phyloP scores from a whole-genome alignment of 2,329 filamentous ascomycete genomes.

The Ambrosiella beaveri region DNA sequence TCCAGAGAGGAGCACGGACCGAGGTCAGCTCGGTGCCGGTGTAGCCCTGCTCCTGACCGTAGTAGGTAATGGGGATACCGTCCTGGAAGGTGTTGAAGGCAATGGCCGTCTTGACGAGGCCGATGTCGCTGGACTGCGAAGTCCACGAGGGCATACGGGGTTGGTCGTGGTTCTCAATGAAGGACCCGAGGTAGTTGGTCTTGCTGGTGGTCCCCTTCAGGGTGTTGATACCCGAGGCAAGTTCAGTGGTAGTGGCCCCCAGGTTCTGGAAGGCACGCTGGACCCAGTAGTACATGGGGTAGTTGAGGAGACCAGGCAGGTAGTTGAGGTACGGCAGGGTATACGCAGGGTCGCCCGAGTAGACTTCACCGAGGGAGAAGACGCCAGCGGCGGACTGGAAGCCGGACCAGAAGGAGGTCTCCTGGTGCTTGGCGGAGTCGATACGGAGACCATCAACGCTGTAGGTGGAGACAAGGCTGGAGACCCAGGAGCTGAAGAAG shows the following conservation, averaged over 20 bases:
- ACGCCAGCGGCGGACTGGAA: conserved; percentile 40
- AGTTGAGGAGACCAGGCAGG: conserved; percentile 33
- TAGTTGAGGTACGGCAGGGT: conserved; percentile 38
- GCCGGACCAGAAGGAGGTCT: conserved; percentile 30
- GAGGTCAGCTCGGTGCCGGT: conserved; percentile 27
- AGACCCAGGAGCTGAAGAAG: conserved; percentile 48
- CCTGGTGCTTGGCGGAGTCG: conserved; percentile 51
- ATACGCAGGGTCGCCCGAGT: conserved; percentile 33
- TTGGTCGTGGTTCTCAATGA: conserved; percentile 48
- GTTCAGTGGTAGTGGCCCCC: conserved; percentile 18
- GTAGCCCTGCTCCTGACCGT: conserved; percentile 46
- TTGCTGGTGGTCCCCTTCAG: conserved; percentile 35
- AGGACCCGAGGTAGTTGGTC: conserved; percentile 30
- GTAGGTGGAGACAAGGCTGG: conserved; percentile 50
- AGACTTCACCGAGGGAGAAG: conserved; percentile 48
- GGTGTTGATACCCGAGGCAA: conserved; percentile 46
- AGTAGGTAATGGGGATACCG: conserved; percentile 41
- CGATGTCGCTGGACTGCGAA: conserved; percentile 30
- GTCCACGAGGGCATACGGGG: conserved; percentile 30
- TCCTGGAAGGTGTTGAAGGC: conserved; percentile 20
- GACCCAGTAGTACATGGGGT: conserved; percentile 14
- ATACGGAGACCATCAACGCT: conserved; percentile 52
- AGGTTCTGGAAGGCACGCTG: conserved; percentile 12
- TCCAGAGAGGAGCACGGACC: conserved; percentile 13
- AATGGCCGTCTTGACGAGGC: conserved; percentile 30